Percentiles rank a stretch among this genome's conserved stretches.
Conservation (phyloP, 2,329 filamentous ascomycete species). For the Trematosphaeria pertusa region DNA sequence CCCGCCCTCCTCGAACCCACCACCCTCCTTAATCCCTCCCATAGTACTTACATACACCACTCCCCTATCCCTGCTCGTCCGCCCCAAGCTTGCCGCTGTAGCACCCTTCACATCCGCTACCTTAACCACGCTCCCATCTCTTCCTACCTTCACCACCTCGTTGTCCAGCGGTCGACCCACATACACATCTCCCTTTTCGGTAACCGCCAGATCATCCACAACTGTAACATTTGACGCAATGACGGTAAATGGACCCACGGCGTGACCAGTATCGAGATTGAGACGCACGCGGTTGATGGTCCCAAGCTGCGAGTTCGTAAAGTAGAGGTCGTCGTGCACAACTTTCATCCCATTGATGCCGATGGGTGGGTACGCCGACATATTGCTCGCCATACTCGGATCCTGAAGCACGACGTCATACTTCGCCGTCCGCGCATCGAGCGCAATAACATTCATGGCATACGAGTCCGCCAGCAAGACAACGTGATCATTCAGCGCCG, state of each 20-base stretch:
- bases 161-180: constrained; percentile 16
- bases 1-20: constrained; percentile 27
- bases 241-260: constrained; percentile 9
- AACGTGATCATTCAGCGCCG: constrained; percentile 18
- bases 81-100: constrained; percentile 25
- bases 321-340: constrained; percentile 24
- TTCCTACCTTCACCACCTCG: constrained; percentile 11
- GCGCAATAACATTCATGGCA: constrained; percentile 20
- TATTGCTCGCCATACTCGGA: constrained; percentile 16
- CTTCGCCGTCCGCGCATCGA: constrained; percentile 15
- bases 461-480: constrained; percentile 33
- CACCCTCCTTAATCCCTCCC: constrained; percentile 28
- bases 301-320: constrained; percentile 21
- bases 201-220: constrained; percentile 29
- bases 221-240: constrained; percentile 10
- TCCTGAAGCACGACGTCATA: constrained; percentile 19
- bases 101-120: constrained; percentile 19
- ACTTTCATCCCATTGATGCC: constrained; percentile 34
- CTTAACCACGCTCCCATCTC: constrained; percentile 15
- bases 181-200: constrained; percentile 21
- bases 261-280: constrained; percentile 10
- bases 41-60: constrained; percentile 32
- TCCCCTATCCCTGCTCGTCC: constrained; percentile 17
- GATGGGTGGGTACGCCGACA: constrained; percentile 11
- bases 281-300: constrained; percentile 23